phyloP scores from a whole-genome alignment of 345 rosid species.

The Gossypium arboreum region DNA sequence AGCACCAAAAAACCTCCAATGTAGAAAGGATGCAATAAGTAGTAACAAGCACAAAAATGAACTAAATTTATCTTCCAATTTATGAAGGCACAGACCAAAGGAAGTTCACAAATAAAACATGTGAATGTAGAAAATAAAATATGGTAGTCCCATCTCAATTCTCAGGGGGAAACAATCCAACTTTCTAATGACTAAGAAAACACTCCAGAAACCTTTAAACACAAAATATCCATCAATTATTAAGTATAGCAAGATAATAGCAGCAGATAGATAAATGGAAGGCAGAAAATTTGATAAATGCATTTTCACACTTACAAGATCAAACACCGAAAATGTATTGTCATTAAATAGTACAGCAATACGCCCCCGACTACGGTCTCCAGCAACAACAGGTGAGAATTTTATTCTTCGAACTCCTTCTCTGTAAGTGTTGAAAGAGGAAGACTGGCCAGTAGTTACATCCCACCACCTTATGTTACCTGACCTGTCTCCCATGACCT shows the following conservation, averaged over 20 bases:
- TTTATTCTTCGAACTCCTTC: conserved; percentile 93
- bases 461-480: conserved; percentile 99
- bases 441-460: conserved; percentile 91
- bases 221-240: not conserved
- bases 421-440: conserved; percentile 84
- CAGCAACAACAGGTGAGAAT: conserved; percentile 91
- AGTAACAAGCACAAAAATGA: not conserved
- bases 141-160: conserved; percentile 1
- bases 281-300: not conserved
- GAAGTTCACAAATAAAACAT: not conserved
- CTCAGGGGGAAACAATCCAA: not conserved
- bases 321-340: conserved; percentile 89
- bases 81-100: not conserved
- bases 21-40: not conserved
- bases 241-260: not conserved
- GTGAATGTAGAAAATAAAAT: not conserved
- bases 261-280: not conserved
- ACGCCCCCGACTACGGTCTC: conserved; percentile 94
- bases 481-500: conserved; percentile 68
- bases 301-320: conserved; percentile 62
- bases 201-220: not conserved
- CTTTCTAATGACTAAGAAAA: not conserved
- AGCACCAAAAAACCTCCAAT: not conserved
- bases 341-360: conserved; percentile 92
- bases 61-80: not conserved